Evolutionary conservation across 805 yeast genomes (phyloP).

Genomic region (Metahyphopichia silvanorum): DNA sequence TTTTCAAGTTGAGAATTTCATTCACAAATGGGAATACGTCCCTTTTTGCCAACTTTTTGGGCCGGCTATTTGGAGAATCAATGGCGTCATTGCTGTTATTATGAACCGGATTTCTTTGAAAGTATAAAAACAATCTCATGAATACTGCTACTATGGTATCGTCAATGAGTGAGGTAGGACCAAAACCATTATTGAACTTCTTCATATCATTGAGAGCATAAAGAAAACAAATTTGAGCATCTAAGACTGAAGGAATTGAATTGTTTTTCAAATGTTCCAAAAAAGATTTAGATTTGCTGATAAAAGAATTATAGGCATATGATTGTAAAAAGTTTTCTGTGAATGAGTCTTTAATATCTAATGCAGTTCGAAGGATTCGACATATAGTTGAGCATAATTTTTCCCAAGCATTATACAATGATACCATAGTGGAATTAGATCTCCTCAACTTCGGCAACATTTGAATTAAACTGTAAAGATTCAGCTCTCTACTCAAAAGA

Average conservation of each 20-base stretch:
- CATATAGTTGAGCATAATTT: constrained; percentile 51
- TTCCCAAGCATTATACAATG: constrained; percentile 66
- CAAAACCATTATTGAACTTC: constrained; percentile 75
- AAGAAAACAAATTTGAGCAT: constrained; percentile 41
- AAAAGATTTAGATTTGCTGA: constrained; percentile 29
- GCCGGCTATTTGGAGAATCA: constrained; percentile 29
- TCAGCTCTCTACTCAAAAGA: constrained; percentile 50
- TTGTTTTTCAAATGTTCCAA: constrained; percentile 21
- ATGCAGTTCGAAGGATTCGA: constrained; percentile 43
- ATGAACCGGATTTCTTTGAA: constrained; percentile 6
- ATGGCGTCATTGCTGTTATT: constrained; percentile 6
- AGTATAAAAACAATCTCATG: constrained; percentile 42
- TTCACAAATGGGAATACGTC: constrained; percentile 39
- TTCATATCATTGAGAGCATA: constrained; percentile 57
- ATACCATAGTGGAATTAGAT: constrained; percentile 72
- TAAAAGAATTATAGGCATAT: constrained; percentile 43
- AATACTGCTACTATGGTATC: constrained; percentile 66
- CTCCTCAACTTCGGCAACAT: constrained; percentile 75
- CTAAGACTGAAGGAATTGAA: constrained; percentile 35
- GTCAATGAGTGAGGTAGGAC: constrained; percentile 72
- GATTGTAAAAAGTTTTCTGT: constrained; percentile 52
- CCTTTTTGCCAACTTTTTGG: constrained; percentile 37
- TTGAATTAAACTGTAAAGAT: constrained; percentile 54
- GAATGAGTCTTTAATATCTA: constrained; percentile 40
- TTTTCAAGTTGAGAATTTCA: constrained; percentile 28